These are phyloP conservation scores for Paecilomyces niveus DNA, from an alignment of 2,329 filamentous ascomycete genomes.

Conservation along the genomic window DNA sequence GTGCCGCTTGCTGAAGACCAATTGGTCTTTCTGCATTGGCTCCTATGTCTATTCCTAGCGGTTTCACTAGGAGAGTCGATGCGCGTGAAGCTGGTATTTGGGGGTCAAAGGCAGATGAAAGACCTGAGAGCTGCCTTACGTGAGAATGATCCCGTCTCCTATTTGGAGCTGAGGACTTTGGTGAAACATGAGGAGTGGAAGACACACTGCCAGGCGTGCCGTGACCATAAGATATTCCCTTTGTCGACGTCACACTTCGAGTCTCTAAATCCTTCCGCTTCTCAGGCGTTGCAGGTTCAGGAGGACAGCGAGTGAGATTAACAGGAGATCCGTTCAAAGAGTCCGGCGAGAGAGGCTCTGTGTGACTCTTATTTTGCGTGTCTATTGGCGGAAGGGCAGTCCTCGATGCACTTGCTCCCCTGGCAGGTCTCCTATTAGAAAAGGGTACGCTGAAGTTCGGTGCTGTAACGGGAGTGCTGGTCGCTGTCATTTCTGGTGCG, in stretches of 20 bases:
- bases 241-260: not conserved
- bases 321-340: not conserved
- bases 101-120: not conserved
- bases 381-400: not conserved
- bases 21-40: not conserved
- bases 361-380: not conserved
- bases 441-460: constrained; percentile 37
- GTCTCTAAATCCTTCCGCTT: not conserved
- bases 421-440: constrained; percentile 30
- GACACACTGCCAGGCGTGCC: not conserved
- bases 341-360: not conserved
- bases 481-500: constrained; percentile 16
- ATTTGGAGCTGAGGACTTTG: not conserved
- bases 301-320: not conserved
- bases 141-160: not conserved
- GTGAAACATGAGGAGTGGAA: not conserved
- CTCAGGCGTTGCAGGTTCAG: not conserved
- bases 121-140: not conserved
- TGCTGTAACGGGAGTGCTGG: constrained; percentile 26
- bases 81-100: not conserved
- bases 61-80: not conserved
- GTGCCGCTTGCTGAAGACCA: not conserved
- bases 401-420: not conserved
- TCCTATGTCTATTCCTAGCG: not conserved
- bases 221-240: not conserved